Evolutionary conservation across 208 protist species (phyloP).

Genomic region (Trypanosoma platydactyli): DNA sequence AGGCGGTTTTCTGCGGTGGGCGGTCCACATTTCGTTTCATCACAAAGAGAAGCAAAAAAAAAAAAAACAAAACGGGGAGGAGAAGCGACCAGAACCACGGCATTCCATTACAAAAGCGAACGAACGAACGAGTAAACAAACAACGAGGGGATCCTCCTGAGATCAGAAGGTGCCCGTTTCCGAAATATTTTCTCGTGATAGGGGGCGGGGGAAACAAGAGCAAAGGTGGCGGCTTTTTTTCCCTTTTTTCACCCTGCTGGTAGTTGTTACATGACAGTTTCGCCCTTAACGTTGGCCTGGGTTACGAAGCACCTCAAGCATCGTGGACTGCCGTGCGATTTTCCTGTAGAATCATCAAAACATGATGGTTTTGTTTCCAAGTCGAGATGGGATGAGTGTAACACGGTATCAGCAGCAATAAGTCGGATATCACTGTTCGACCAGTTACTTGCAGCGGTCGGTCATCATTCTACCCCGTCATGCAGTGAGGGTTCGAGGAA

Average conservation of each 20-base stretch:
- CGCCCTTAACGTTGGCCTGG: conserved; percentile 22
- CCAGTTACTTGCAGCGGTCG: conserved; percentile 16
- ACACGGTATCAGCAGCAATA: neutral
- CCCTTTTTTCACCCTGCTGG: no score
- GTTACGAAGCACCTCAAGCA: conserved; percentile 13
- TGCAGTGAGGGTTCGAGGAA: no score
- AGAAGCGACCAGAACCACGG: no score
- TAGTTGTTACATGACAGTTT: conserved; percentile 1
- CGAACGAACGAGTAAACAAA: no score
- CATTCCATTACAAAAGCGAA: no score
- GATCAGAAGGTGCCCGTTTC: no score
- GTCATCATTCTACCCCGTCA: neutral
- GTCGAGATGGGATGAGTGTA: no score
- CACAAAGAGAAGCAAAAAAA: neutral
- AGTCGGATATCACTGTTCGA: neutral
- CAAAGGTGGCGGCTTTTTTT: no score
- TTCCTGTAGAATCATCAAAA: neutral
- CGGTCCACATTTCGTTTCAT: neutral
- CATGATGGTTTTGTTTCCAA: neutral
- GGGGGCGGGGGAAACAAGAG: no score
- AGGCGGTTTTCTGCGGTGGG: no score
- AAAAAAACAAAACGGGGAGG: conserved; percentile 6
- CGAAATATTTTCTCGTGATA: no score
- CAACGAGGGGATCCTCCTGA: no score
- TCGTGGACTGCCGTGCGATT: conserved; percentile 18